Evolutionary conservation across 768 basidiomycete species (phyloP), one percentile per base, ranked within the genome.

Genomic region (Rickenella mellea): DNA sequence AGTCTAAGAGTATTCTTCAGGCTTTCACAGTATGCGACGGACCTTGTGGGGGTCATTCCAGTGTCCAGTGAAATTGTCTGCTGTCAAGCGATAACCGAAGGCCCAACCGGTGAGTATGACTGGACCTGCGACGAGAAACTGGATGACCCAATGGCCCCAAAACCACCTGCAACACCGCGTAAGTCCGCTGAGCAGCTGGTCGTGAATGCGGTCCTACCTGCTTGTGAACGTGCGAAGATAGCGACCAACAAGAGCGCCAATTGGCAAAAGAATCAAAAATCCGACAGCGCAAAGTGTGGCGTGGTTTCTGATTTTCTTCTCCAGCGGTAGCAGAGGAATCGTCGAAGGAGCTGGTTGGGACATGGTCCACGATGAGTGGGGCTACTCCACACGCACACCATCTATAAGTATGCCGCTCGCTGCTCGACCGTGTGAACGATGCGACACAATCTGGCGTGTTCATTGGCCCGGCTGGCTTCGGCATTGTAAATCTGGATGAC

Each of bases 201-300:
- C 37, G 20, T 37, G 24, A 25, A 29, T 28, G 35, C 40, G 46
- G 32, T 56, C 67, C 54, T 55, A 76, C 67, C 52, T 60, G 28
- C 55, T 59, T 20, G 63, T 71, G 48, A 68, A 71, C 6, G 75
- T 78, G 39, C 78, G 66, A 11, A 66, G 53, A 48, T 70, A 78
- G 45, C 78, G 67, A 21, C 73, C 71, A 31, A 76, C 57, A 47
- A 81, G 58, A 9, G 65, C 68, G n/a, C 80, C 78, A 24, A 73
- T 44, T 3, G 79, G 80, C 7, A 83, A 65, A 14, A 81, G 49
- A 39, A 79, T 58, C 37, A 80, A 58, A 53, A 77, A 78, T 1
- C 75, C 79, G 26, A 66, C 57, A 0, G 69, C 55, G 48, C 67
- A 70, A 8, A 80, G 58, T 27, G 74, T 56, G 19, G 68, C 80